Conservation (phyloP, 2,329 filamentous ascomycete genomes). For the Penicillium sp. region DNA sequence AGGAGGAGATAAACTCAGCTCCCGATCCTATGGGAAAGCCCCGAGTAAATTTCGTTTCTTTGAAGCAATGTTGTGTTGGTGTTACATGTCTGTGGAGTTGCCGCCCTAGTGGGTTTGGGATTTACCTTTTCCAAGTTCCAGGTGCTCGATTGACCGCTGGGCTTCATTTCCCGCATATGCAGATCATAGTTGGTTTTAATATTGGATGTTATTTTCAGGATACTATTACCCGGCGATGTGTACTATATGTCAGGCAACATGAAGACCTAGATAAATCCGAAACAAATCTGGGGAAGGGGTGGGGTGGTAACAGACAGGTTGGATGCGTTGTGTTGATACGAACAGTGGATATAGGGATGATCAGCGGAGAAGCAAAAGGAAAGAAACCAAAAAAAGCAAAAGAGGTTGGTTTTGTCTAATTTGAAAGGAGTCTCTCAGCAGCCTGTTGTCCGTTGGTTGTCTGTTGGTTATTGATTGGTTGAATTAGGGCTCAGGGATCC, state of each 20-base stretch:
- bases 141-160: constrained; percentile 7
- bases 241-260: background rate
- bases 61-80: background rate
- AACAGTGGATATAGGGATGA: constrained; percentile 1
- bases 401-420: constrained; percentile 6
- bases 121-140: background rate
- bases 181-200: constrained; percentile 1
- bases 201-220: no score
- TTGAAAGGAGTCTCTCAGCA: constrained; percentile 7
- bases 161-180: constrained; percentile 14
- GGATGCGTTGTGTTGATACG: background rate
- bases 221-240: background rate
- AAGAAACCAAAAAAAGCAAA: constrained; percentile 1
- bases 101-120: background rate
- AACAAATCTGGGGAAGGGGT: constrained; percentile 15
- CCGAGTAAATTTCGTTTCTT: background rate
- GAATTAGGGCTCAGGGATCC: constrained; percentile 6
- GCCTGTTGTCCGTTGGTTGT: background rate
- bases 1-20: background rate
- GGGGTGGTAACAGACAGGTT: constrained; percentile 2
- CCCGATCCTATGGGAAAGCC: background rate
- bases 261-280: background rate
- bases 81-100: background rate
- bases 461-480: constrained; percentile 5
- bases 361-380: background rate